phyloP scores from a whole-genome alignment of 345 rosid species.

The Raphanus sativus region DNA sequence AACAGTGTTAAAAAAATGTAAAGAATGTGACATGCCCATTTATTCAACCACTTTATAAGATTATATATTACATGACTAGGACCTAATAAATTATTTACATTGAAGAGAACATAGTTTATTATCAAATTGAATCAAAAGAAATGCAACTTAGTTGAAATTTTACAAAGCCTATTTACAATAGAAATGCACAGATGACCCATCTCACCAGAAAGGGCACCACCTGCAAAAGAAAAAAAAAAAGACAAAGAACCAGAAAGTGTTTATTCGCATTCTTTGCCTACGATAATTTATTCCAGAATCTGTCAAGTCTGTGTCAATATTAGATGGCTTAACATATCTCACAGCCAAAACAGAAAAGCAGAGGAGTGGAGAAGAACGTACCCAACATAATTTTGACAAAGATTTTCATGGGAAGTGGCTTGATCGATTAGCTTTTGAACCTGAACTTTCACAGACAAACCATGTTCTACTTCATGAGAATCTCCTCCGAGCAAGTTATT shows the following conservation, averaged over 20 bases:
- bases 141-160: conserved; percentile 13
- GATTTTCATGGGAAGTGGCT: conserved; percentile 84
- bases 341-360: background rate
- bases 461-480: conserved; percentile 83
- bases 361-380: conserved; percentile 39
- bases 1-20: background rate
- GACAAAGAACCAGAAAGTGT: background rate
- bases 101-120: background rate
- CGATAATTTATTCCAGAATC: background rate
- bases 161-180: conserved; percentile 30
- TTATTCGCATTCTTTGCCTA: background rate
- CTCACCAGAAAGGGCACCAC: conserved; percentile 99
- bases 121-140: conserved; percentile 8
- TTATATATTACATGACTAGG: conserved; percentile 5
- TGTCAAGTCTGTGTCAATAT: background rate
- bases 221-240: conserved; percentile 40
- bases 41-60: conserved; percentile 6
- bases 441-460: conserved; percentile 88
- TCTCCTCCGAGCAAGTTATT: conserved; percentile 77
- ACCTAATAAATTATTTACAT: conserved; percentile 30
- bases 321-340: background rate
- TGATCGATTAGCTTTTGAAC: conserved; percentile 90
- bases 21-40: conserved; percentile 8
- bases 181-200: conserved; percentile 17
- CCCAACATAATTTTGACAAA: conserved; percentile 99